Conservation (phyloP, 495 filamentous ascomycete genomes). For the Annulohypoxylon bovei region DNA sequence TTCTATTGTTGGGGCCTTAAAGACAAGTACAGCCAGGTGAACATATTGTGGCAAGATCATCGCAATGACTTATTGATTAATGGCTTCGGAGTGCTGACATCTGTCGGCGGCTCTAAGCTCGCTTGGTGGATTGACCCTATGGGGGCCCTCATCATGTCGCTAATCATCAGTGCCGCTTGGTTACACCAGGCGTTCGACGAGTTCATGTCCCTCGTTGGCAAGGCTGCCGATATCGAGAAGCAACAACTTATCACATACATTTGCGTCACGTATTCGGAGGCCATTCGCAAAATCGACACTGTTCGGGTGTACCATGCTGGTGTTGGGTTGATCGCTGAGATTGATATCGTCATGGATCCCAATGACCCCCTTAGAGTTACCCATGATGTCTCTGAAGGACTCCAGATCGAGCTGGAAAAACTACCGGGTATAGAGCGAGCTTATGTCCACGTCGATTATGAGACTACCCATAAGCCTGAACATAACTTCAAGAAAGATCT, state of each 20-base stretch:
- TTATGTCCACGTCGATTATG: conserved; percentile 98
- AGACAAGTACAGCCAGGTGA: conserved; percentile 85
- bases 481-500: conserved; percentile 66
- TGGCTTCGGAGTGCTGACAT: conserved; percentile 89
- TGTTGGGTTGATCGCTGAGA: conserved; percentile 88
- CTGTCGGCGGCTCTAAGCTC: conserved; percentile 84
- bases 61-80: conserved; percentile 91
- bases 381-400: conserved; percentile 92
- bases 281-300: conserved; percentile 87
- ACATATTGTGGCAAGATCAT: conserved; percentile 93
- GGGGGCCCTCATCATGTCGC: conserved; percentile 85
- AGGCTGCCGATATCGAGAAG: conserved; percentile 83
- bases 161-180: conserved; percentile 82
- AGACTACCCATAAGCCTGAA: conserved; percentile 95
- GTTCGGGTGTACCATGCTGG: conserved; percentile 93
- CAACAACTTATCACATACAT: conserved; percentile 97
- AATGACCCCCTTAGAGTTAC: conserved; percentile 74
- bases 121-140: conserved; percentile 96
- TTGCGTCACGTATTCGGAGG: conserved; percentile 88
- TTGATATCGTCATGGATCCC: conserved; percentile 87
- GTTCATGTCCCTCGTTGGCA: conserved; percentile 89
- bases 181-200: conserved; percentile 84
- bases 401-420: conserved; percentile 94
- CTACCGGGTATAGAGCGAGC: conserved; percentile 92
- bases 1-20: conserved; percentile 91